Conservation (phyloP, 805 yeast genomes). For the Barnettozyma sucrosica region DNA sequence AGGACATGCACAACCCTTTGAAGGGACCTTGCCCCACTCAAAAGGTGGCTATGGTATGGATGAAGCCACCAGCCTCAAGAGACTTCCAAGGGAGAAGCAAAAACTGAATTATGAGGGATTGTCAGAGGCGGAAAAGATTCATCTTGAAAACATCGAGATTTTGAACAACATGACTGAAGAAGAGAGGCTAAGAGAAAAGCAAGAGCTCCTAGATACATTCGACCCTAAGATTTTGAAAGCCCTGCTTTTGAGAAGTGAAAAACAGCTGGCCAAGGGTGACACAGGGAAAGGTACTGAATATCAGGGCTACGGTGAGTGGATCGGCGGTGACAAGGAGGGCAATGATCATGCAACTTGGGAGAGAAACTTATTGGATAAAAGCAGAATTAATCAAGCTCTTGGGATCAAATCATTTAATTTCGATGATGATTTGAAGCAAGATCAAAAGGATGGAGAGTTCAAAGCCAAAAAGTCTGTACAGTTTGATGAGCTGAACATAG, state of each 20-base stretch:
- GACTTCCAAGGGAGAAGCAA: conserved; percentile 86
- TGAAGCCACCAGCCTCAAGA: conserved; percentile 72
- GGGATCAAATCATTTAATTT: conserved; percentile 9
- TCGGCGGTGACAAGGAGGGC: conserved; percentile 25
- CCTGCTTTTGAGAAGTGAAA: conserved; percentile 50
- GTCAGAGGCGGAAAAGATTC: conserved; percentile 69
- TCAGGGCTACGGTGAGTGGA: conserved; percentile 27
- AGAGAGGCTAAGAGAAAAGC: conserved; percentile 58
- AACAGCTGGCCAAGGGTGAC: conserved; percentile 27
- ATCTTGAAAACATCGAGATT: conserved; percentile 63
- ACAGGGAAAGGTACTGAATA: conserved; percentile 13
- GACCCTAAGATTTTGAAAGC: conserved; percentile 64
- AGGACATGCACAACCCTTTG: conserved; percentile 71
- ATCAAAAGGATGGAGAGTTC: conserved; percentile 6
- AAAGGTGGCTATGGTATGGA: conserved; percentile 83
- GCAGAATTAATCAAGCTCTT: conserved; percentile 18
- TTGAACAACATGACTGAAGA: conserved; percentile 57
- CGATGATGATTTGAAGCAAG: conserved; percentile 2
- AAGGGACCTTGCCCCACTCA: background rate
- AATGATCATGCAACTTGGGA: conserved; percentile 18
- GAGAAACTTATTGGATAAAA: conserved; percentile 16
- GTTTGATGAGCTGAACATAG: conserved; percentile 27
- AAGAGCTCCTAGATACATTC: conserved; percentile 59
- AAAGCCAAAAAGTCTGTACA: conserved; percentile 26
- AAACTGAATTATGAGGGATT: conserved; percentile 37